phyloP scores from a whole-genome alignment of 192 early-diverging fungal species.

The Gaertneriomyces sp. region DNA sequence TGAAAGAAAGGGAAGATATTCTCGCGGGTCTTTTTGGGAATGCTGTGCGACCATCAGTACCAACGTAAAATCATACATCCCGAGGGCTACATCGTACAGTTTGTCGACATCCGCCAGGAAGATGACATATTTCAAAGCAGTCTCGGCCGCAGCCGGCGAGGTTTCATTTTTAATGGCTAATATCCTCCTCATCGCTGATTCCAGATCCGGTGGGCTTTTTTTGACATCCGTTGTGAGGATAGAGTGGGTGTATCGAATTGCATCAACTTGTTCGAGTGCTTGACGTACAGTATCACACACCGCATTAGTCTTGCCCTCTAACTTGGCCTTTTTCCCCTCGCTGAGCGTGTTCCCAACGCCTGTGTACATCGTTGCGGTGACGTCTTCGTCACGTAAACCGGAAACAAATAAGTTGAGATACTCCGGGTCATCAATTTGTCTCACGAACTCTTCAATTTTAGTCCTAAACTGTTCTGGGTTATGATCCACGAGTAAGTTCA shows the following conservation, averaged over 20 bases:
- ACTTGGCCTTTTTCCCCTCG: not conserved
- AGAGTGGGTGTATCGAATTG: conserved; percentile 63
- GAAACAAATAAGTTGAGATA: conserved; percentile 89
- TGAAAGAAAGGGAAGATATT: conserved; percentile 86
- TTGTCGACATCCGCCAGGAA: conserved; percentile 87
- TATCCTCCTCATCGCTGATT: conserved; percentile 71
- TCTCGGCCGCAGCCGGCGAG: conserved; percentile 66
- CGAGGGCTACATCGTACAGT: conserved; percentile 87
- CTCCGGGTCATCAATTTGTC: conserved; percentile 75
- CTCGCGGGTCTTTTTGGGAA: conserved; percentile 93
- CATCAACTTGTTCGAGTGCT: conserved; percentile 54
- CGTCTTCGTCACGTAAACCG: conserved; percentile 77
- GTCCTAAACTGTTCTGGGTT: conserved; percentile 63
- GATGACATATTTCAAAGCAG: conserved; percentile 84
- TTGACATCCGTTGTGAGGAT: conserved; percentile 84
- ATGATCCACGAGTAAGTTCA: conserved; percentile 89
- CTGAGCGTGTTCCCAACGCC: conserved; percentile 5
- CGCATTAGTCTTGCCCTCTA: conserved; percentile 62
- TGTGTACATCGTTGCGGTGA: conserved; percentile 75
- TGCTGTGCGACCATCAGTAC: conserved; percentile 95
- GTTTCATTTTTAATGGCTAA: conserved; percentile 54
- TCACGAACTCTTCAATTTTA: conserved; percentile 68
- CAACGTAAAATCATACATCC: conserved; percentile 89
- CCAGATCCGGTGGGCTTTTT: conserved; percentile 74
- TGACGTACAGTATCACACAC: conserved; percentile 68